A percentile compares a stretch with the other conserved stretches of the same genome.
Conservation (phyloP, 192 early-diverging fungal species). For the Dissophora ornata region DNA sequence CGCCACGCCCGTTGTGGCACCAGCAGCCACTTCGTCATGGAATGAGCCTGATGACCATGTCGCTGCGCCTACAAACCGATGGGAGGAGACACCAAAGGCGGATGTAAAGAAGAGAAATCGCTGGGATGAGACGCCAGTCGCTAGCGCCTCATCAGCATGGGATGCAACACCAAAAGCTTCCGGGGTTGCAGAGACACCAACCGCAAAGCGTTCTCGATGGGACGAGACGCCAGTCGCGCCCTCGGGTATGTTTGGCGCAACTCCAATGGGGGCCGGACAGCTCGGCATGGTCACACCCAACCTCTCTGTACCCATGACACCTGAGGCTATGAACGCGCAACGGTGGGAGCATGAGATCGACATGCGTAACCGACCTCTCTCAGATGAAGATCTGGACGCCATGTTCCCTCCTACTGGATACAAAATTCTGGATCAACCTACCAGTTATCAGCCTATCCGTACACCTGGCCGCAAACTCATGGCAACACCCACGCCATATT, state of each 20-base stretch:
- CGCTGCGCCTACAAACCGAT: constrained; percentile 60
- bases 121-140: constrained; percentile 87
- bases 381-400: constrained; percentile 95
- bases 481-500: constrained; percentile 92
- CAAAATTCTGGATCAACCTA: constrained; percentile 90
- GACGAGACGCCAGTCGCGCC: constrained; percentile 90
- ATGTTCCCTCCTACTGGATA: constrained; percentile 94
- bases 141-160: constrained; percentile 65
- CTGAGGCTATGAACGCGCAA: constrained; percentile 77
- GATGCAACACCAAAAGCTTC: constrained; percentile 81
- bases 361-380: constrained; percentile 84
- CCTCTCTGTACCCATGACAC: constrained; percentile 81
- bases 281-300: constrained; percentile 83
- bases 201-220: constrained; percentile 90
- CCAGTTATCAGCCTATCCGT: constrained; percentile 90
- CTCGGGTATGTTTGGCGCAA: constrained; percentile 70
- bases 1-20: constrained; percentile 62
- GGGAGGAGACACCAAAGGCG: constrained; percentile 86
- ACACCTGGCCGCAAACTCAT: constrained; percentile 96
- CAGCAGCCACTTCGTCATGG: constrained; percentile 67
- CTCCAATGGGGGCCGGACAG: constrained; percentile 82
- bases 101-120: constrained; percentile 72
- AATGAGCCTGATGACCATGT: constrained; percentile 60
- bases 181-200: constrained; percentile 50
- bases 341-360: constrained; percentile 87